Conservation (phyloP, 345 rosid species). For the Syzygium oleosum region DNA sequence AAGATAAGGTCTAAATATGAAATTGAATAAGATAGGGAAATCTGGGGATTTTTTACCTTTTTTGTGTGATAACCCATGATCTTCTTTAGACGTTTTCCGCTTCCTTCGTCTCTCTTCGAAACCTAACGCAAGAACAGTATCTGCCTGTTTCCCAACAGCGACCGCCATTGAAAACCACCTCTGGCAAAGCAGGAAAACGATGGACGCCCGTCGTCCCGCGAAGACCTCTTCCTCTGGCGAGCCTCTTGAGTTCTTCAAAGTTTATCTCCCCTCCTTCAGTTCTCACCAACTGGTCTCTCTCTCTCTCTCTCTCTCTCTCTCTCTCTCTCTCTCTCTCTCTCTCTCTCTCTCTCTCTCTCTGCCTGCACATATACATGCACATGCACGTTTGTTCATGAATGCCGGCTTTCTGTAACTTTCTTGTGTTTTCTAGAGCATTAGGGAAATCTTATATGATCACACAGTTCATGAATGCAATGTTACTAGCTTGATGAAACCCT, state of each 20-base stretch:
- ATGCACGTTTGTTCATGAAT: background rate
- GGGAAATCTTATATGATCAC: background rate
- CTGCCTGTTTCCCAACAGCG: background rate
- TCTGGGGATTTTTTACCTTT: background rate
- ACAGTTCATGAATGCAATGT: background rate
- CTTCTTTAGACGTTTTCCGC: background rate
- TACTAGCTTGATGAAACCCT: background rate
- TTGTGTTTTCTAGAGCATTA: background rate
- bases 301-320: background rate
- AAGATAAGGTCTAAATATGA: background rate
- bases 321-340: background rate
- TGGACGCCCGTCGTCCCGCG: background rate
- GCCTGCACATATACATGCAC: background rate
- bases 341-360: background rate
- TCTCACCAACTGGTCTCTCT: conserved; percentile 1
- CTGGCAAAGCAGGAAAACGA: background rate
- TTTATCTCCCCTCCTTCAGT: conserved; percentile 5
- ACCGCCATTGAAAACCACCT: background rate
- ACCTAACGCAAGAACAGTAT: background rate
- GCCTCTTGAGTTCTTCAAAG: conserved; percentile 7
- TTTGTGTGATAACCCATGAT: background rate
- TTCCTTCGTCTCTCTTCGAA: background rate
- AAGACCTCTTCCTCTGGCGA: background rate
- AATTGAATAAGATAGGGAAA: background rate
- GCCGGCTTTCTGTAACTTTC: background rate